Base-by-base conservation (phyloP, 805 yeast genomes). In the Saccharomycopsis selenospora region DNA sequence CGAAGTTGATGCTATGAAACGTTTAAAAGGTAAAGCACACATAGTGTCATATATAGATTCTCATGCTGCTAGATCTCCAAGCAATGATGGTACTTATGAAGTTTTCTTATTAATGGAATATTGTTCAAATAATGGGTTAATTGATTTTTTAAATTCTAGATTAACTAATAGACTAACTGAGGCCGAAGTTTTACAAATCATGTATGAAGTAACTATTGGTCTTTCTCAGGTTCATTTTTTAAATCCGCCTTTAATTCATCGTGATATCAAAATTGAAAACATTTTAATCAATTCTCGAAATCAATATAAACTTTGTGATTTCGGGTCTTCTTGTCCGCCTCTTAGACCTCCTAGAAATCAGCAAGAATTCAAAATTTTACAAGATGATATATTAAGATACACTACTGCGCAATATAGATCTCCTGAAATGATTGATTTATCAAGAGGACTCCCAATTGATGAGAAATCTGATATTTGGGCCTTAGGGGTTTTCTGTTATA, bases 401-500 rank as follows among this genome's bases (percentile, higher is more conserved):
- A 91, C 99, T 0, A 91, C 99, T 3, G 95, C 96, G 13, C 99
- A 93, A 64, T 91, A 91, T 62, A 72, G 99, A 54, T 73, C 95
- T 0, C 99, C 99, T 0, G 99, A 91, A 62, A 93, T 91, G 98
- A 77, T 91, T 49, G 97, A 91, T 65, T 72, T 90, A 23, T 82
- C 83, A 61, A 71, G 88, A 42, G 85, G 89, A 4, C 68, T 80
- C 42, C 93, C 96, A 1, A 85, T 91, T 36, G 93, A 91, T 64
- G 95, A 90, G 59, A 88, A 88, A 64, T 75, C 91, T 5, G 99
- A 91, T 66, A 85, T 91, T 43, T 91, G 99, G 99, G 99, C 99
- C 0, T 68, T 91, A 43, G 99, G 99, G 8, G 82, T 93, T 27
- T 86, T 93, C 54, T 70, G 93, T 45, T 91, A 86, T 70, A 91